phyloP scores from a whole-genome alignment of 1,284 basidiomycete species.

The Ustilago tritici region DNA sequence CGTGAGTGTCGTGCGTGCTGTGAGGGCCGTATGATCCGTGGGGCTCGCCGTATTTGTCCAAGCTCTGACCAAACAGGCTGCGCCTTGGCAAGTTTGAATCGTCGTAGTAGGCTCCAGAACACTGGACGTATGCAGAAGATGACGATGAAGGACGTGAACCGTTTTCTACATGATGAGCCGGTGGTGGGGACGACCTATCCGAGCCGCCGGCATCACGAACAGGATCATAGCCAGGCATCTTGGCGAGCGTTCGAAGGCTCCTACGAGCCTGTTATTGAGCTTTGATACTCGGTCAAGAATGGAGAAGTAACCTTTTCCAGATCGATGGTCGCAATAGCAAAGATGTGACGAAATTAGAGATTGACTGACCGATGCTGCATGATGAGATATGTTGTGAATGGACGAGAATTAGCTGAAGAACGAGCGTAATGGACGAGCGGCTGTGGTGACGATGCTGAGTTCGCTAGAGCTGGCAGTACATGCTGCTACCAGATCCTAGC shows the following conservation, averaged over 20 bases:
- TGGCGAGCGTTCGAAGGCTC: neutral
- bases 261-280: neutral
- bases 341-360: neutral
- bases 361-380: slow-evolving; percentile 10
- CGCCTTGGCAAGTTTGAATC: slow-evolving; percentile 4
- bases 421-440: neutral
- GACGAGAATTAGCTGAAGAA: neutral
- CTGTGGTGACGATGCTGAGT: neutral
- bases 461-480: neutral
- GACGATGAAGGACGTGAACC: slow-evolving; percentile 25
- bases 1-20: slow-evolving; percentile 8
- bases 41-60: slow-evolving; percentile 18
- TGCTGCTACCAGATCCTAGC: neutral
- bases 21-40: slow-evolving; percentile 12
- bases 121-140: slow-evolving; percentile 15
- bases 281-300: neutral
- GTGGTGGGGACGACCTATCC: slow-evolving; percentile 33
- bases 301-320: neutral
- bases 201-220: slow-evolving; percentile 41
- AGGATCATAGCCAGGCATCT: slow-evolving; percentile 36
- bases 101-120: slow-evolving; percentile 7
- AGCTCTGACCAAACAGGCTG: slow-evolving; percentile 21
- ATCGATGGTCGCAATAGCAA: neutral
- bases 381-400: slow-evolving; percentile 1
- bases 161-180: slow-evolving; percentile 13